Conservation (phyloP, 495 filamentous ascomycete genomes). For the Cetradonia linearis region DNA sequence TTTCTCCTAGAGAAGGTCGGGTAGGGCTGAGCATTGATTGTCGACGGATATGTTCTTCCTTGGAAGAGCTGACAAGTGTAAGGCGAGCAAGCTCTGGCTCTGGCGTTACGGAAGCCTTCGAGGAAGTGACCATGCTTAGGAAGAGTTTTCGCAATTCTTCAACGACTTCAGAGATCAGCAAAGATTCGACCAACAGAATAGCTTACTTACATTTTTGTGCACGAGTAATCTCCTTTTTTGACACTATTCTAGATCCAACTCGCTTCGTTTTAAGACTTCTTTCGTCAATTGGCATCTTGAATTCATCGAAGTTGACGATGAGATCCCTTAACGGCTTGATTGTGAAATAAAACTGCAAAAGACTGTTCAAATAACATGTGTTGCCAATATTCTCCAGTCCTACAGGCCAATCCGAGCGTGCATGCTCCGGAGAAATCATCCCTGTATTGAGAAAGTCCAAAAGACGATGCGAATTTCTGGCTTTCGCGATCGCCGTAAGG, state of each 20-base stretch:
- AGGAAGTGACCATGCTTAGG: constrained; percentile 52
- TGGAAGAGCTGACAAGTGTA: constrained; percentile 55
- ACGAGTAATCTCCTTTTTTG: constrained; percentile 50
- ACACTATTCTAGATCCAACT: constrained; percentile 53
- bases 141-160: constrained; percentile 66
- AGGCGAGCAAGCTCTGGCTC: constrained; percentile 72
- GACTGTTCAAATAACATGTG: constrained; percentile 95
- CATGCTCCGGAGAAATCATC: constrained; percentile 30
- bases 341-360: constrained; percentile 91
- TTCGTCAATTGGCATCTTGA: constrained; percentile 53
- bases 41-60: constrained; percentile 47
- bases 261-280: constrained; percentile 49
- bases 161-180: constrained; percentile 42
- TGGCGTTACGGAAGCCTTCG: constrained; percentile 48
- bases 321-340: constrained; percentile 73
- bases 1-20: constrained; percentile 39
- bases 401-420: constrained; percentile 52
- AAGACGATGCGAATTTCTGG: constrained; percentile 37
- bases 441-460: constrained; percentile 23
- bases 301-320: constrained; percentile 59
- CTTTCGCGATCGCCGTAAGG: constrained; percentile 40
- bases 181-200: neutral
- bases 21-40: constrained; percentile 41
- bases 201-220: constrained; percentile 60
- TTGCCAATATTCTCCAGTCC: constrained; percentile 90